A percentile compares a stretch with the other conserved stretches of the same genome.
Conservation (phyloP, 2,329 filamentous ascomycete species). For the Ophiobolus disseminans region DNA sequence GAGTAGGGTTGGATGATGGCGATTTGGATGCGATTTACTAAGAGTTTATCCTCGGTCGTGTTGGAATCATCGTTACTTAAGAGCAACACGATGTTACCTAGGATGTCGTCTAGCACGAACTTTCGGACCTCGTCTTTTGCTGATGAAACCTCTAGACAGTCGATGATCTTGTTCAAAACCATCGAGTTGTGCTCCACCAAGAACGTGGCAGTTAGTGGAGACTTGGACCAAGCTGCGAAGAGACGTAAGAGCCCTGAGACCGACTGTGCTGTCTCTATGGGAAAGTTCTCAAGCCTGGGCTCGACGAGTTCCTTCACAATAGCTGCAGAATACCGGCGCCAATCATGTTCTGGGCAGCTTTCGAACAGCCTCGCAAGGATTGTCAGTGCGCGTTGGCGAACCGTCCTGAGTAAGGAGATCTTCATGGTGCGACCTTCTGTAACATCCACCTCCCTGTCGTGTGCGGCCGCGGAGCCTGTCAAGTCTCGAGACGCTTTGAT, state of each 20-base stretch:
- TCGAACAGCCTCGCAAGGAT: slow-evolving; percentile 81
- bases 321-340: slow-evolving; percentile 72
- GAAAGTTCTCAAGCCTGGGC: slow-evolving; percentile 78
- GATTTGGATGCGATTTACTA: slow-evolving; percentile 50
- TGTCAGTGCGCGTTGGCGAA: slow-evolving; percentile 78
- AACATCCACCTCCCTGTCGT: slow-evolving; percentile 36
- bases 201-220: slow-evolving; percentile 71
- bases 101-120: slow-evolving; percentile 75
- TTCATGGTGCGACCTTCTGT: slow-evolving; percentile 39
- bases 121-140: slow-evolving; percentile 86
- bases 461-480: slow-evolving; percentile 38
- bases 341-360: slow-evolving; percentile 73
- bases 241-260: slow-evolving; percentile 83
- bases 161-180: slow-evolving; percentile 74
- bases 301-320: slow-evolving; percentile 79
- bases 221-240: slow-evolving; percentile 79
- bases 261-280: slow-evolving; percentile 86
- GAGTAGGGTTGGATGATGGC: slow-evolving; percentile 69
- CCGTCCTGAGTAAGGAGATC: slow-evolving; percentile 67
- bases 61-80: slow-evolving; percentile 17
- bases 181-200: slow-evolving; percentile 66
- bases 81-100: slow-evolving; percentile 59
- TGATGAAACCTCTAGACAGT: slow-evolving; percentile 73
- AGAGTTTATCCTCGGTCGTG: slow-evolving; percentile 61
- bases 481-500: slow-evolving; percentile 66